Base-by-base conservation (phyloP, 352 stramenopile genomes). In the Saprolegnia diclina region DNA sequence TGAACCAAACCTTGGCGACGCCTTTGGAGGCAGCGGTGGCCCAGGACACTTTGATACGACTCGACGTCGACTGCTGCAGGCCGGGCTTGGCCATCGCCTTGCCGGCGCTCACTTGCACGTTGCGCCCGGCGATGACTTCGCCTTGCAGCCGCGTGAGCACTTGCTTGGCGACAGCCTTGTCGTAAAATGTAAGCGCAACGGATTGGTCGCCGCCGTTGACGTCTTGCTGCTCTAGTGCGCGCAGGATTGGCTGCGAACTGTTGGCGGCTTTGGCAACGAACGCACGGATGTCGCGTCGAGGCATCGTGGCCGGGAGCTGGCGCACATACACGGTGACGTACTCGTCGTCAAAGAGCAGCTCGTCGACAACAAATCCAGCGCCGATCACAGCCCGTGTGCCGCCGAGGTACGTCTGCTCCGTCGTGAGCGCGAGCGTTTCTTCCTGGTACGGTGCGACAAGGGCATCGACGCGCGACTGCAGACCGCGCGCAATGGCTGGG, bases 11-110 rank as follows among this genome's bases (percentile, higher is more conserved):
- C 29, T 74, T 74, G 29, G 61, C 72, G 22, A 65, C 65, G 29
- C 69, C 67, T 18, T 64, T 77, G 7, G 72, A 45, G 5, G 45
- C 53, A 13, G 64, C 72, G 50, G 74, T 65, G 0, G 72, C 72
- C 72, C 72, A 77, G 38, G 72, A 74, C 21, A 77, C 64, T 57
- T 73, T 74, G 48, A 77, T 74, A 11, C 68, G 64, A 7, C 67
- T 64, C 16, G 72, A 62, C 56, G 73, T 70, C 44, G 73, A 67
- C 5, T 62, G 24, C 65, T 40, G 7, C 22, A 45, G 3, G 62
- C 40, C n/a, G 59, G 45, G 11, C 65, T 52, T 19, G 10, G 48
- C 2, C 50, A 40, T 32, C 56, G 57, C 19, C 14, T 56, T 11
- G 1, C 65, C 59, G 1, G 66, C 65, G 32, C 71, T 65, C 5